These are phyloP conservation scores for Fusarium coicis DNA, from an alignment of 2,329 filamentous ascomycete species.

Conservation along the genomic window DNA sequence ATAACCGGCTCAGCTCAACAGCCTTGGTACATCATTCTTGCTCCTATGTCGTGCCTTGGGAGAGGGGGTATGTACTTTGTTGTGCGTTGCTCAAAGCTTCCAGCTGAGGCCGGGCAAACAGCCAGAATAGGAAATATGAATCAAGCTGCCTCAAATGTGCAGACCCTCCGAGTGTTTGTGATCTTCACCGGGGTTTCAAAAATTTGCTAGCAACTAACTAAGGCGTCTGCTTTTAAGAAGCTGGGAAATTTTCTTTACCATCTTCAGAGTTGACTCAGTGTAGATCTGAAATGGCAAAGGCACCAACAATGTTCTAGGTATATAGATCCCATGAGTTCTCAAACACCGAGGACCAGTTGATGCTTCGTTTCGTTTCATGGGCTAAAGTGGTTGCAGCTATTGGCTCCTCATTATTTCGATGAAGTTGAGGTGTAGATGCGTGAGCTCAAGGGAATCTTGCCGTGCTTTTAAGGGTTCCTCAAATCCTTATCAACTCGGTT, in stretches of 20 bases:
- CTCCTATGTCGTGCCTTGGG: slow-evolving; percentile 18
- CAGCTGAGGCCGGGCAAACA: slow-evolving; percentile 7
- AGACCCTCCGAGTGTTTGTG: slow-evolving; percentile 13
- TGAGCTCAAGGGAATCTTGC: not conserved
- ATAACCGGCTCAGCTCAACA: not conserved
- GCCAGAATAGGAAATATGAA: slow-evolving; percentile 23
- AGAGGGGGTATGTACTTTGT: slow-evolving; percentile 29
- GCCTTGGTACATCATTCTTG: slow-evolving; percentile 12
- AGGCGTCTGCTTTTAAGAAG: not conserved
- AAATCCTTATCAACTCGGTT: not conserved
- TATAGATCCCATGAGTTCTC: slow-evolving; percentile 4
- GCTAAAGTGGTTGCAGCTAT: slow-evolving; percentile 29
- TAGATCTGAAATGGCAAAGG: slow-evolving; percentile 4
- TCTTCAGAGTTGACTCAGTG: not conserved
- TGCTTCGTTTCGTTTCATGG: not conserved
- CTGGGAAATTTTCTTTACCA: not conserved
- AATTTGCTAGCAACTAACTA: slow-evolving; percentile 15
- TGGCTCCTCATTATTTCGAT: not conserved
- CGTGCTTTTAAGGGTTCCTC: not conserved
- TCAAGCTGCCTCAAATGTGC: slow-evolving; percentile 23
- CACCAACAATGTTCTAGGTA: not conserved
- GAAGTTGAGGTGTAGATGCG: slow-evolving; percentile 5
- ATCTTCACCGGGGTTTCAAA: slow-evolving; percentile 12
- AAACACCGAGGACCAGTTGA: slow-evolving; percentile 1
- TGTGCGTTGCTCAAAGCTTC: slow-evolving; percentile 24